Base-by-base conservation (phyloP, 1,139 yeast species). In the Pichia sp. region DNA sequence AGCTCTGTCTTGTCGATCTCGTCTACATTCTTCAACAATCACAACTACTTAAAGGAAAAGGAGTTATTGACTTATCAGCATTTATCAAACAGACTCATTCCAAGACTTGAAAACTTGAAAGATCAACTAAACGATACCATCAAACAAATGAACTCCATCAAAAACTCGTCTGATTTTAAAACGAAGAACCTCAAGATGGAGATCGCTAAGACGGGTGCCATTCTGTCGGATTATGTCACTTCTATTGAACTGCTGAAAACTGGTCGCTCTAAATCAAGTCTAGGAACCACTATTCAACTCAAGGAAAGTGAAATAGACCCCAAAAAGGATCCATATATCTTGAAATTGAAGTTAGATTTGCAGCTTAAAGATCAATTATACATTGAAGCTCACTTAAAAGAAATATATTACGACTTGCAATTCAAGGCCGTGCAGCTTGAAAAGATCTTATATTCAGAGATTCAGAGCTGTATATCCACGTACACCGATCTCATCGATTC, bases 401-500 rank as follows among this genome's bases (percentile, higher is more conserved):
- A 80, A 46, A 83, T 85, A 1, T 82, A 71, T 50, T 66, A 73
- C 41, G 82, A 80, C 53, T 61, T 82, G 43, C 91, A 82, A 57
- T 67, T 66, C 29, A 74, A 85, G n/a, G 82, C 85, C 19, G 70
- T 80, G 41, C 79, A 78, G 52, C 62, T 82, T 45, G 91, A 82
- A 51, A 71, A 76, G 44, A 81, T 82, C 44, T 70, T 82, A 17
- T 83, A 72, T 32, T 56, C 70, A 35, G 87, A 79, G 51, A 64
- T 81, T 26, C 87, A 81, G 55, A 68, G 67, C 41, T 68, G 79
- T 44, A 57, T 80, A 42, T 67, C 69, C 36, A 66, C 65, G 42
- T 80, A 77, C 49, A 65, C 77, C 32, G 65, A 67, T 33, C 58
- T 76, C 39, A 67, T 82, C 21, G 72, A 69, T 42, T 60, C 70